Percentiles rank a stretch among this genome's conserved stretches.
These are phyloP conservation scores for Arthrobotrys megalospora DNA, from an alignment of 2,329 filamentous ascomycete species.

Conservation along the genomic window DNA sequence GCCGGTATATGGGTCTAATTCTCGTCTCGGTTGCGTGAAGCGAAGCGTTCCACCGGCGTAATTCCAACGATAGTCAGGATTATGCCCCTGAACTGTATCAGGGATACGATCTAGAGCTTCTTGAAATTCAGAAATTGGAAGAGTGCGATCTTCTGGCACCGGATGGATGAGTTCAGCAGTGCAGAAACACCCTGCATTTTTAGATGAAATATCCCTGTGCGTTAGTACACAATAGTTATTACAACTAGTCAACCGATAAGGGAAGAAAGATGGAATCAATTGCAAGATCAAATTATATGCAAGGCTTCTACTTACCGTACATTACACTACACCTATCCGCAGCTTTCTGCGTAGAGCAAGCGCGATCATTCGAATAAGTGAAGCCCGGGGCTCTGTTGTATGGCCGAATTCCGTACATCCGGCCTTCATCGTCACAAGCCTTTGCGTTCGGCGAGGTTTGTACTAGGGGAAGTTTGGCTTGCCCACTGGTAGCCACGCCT, in stretches of 20 bases:
- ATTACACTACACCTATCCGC: neutral
- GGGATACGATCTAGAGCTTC: neutral
- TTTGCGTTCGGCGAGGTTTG: no score
- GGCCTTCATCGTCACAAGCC: neutral
- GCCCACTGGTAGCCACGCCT: no score
- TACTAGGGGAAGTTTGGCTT: no score
- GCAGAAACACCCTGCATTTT: neutral
- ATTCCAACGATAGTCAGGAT: neutral
- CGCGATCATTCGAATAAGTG: no score
- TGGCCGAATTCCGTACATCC: neutral
- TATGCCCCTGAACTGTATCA: neutral
- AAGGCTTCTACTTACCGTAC: neutral
- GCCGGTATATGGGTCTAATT: neutral
- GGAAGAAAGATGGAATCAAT: no score
- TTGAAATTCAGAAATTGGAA: neutral
- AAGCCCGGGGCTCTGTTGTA: neutral
- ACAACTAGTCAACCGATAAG: neutral
- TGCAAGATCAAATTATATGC: neutral
- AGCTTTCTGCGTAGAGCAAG: neutral
- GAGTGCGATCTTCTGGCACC: neutral
- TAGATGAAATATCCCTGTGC: neutral
- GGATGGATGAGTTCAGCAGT: neutral
- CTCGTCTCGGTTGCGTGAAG: neutral
- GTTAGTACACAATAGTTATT: neutral
- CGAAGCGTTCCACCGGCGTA: neutral